Percentiles rank a stretch among this genome's conserved stretches.
These are phyloP conservation scores for Nicotiana obtusifolia DNA, from an alignment of 257 asterid species.

Conservation along the genomic window DNA sequence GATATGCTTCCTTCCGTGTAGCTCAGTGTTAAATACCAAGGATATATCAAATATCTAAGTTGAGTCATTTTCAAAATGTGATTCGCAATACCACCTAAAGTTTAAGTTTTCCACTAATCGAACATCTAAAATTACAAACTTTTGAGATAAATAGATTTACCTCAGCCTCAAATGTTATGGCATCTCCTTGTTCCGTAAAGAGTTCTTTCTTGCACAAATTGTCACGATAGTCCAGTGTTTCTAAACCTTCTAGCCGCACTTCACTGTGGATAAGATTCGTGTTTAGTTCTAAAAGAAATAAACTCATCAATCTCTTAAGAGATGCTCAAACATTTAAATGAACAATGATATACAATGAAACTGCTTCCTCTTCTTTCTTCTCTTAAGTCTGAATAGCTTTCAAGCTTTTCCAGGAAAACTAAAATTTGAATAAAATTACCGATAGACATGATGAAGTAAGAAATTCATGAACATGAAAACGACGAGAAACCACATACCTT, in stretches of 20 bases:
- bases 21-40: neutral
- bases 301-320: neutral
- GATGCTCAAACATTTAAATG: no score
- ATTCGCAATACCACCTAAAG: neutral
- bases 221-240: slow-evolving; percentile 87
- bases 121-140: neutral
- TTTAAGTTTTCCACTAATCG: neutral
- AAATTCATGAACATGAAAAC: neutral
- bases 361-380: neutral
- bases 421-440: neutral
- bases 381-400: neutral
- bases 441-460: neutral
- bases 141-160: slow-evolving; percentile 27
- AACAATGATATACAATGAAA: neutral
- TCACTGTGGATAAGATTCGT: slow-evolving; percentile 44
- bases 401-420: slow-evolving; percentile 2
- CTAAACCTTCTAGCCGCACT: slow-evolving; percentile 92
- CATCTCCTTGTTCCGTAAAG: slow-evolving; percentile 92
- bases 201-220: slow-evolving; percentile 67
- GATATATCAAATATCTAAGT: neutral
- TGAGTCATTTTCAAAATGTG: neutral
- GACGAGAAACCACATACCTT: slow-evolving; percentile 38
- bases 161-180: slow-evolving; percentile 91
- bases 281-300: neutral
- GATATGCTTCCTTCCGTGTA: neutral